phyloP scores from a whole-genome alignment of 1,284 basidiomycete species.

The Thecaphora frezii region DNA sequence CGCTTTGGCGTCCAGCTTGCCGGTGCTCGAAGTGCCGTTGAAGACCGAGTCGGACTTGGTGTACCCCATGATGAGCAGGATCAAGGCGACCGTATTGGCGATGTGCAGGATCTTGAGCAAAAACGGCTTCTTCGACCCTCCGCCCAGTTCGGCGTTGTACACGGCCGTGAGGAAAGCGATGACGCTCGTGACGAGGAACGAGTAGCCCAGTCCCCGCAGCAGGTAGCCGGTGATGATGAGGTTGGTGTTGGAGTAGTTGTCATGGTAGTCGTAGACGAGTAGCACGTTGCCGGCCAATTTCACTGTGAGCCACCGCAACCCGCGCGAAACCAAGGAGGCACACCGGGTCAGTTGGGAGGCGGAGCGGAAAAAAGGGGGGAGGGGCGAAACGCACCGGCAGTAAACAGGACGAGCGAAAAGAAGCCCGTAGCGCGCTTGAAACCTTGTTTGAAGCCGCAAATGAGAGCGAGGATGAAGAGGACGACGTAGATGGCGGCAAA shows the following conservation, averaged over 20 bases:
- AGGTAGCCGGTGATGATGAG: constrained; percentile 9
- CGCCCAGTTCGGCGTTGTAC: background rate
- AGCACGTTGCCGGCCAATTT: constrained; percentile 10
- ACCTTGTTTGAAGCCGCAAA: constrained; percentile 3
- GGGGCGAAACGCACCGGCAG: background rate
- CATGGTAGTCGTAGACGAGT: constrained; percentile 8
- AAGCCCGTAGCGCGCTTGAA: constrained; percentile 2
- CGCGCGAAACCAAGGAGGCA: background rate
- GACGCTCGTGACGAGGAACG: constrained; percentile 8
- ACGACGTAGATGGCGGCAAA: constrained; percentile 7
- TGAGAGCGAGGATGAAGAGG: constrained; percentile 3
- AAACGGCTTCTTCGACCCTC: constrained; percentile 2
- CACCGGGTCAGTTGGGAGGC: background rate
- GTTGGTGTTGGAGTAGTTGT: constrained; percentile 5
- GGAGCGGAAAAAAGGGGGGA: background rate
- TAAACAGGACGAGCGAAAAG: constrained; percentile 8
- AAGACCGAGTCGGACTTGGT: constrained; percentile 4
- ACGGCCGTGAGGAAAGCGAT: constrained; percentile 9
- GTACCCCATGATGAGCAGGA: constrained; percentile 17
- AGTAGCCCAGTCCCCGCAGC: constrained; percentile 13
- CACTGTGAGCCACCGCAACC: constrained; percentile 1
- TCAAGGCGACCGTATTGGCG: constrained; percentile 7
- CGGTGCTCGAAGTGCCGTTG: background rate
- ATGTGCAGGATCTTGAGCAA: constrained; percentile 7
- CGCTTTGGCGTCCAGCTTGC: constrained; percentile 7